Percentiles rank a stretch among this genome's conserved stretches.
phyloP scores from a whole-genome alignment of 768 basidiomycete species.

The Chalciporus piperatus region DNA sequence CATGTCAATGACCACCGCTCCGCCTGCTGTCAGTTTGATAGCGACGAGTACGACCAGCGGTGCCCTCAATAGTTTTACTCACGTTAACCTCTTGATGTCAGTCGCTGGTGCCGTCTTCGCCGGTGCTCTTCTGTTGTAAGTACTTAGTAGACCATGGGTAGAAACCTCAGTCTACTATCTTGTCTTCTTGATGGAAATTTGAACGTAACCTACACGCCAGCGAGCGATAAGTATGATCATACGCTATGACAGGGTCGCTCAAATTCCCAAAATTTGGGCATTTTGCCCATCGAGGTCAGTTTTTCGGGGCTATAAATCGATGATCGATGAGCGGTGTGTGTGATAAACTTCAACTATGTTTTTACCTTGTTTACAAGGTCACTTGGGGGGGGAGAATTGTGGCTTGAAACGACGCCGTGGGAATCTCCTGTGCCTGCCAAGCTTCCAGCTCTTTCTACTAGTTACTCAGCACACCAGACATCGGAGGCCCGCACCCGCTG shows the following conservation, averaged over 20 bases:
- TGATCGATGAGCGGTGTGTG: too few relatives aligned
- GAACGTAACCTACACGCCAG: slow-evolving; percentile 2
- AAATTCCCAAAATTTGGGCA: too few relatives aligned
- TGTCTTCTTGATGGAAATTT: slow-evolving; percentile 1
- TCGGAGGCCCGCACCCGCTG: too few relatives aligned
- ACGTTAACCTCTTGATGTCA: slow-evolving; percentile 2
- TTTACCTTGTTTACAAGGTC: too few relatives aligned
- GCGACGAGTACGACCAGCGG: slow-evolving; percentile 11
- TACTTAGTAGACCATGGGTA: not conserved
- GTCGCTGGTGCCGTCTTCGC: slow-evolving; percentile 10
- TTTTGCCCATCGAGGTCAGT: too few relatives aligned
- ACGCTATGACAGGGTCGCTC: not conserved
- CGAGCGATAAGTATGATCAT: not conserved
- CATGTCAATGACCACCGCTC: slow-evolving; percentile 30
- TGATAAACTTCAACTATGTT: too few relatives aligned
- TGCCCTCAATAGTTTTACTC: slow-evolving; percentile 2
- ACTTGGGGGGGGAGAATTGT: too few relatives aligned
- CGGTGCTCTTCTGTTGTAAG: slow-evolving; percentile 15
- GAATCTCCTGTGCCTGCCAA: too few relatives aligned
- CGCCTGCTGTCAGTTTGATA: slow-evolving; percentile 41
- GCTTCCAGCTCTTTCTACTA: too few relatives aligned
- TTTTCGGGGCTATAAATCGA: too few relatives aligned
- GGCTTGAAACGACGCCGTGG: too few relatives aligned
- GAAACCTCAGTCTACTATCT: not conserved
- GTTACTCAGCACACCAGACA: too few relatives aligned